Base-by-base conservation (phyloP, 1,284 basidiomycete genomes). In the Schizopora paradoxa region DNA sequence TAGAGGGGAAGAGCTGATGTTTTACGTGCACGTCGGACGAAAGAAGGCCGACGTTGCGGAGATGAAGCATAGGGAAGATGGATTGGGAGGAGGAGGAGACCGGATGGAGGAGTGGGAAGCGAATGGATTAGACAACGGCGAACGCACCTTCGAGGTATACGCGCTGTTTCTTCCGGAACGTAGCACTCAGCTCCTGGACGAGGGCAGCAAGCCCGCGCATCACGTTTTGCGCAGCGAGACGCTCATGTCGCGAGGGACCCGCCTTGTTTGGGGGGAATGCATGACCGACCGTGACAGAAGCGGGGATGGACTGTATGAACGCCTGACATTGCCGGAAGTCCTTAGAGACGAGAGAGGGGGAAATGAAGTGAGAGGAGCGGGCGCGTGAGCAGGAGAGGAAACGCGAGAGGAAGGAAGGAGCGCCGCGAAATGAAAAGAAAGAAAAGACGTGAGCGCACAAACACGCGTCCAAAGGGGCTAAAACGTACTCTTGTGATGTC, bases 121-220 rank as follows among this genome's bases (percentile, higher is more conserved):
- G 16, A 52, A 29, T 47, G 33, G 51, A 51, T 38, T 19, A 54
- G 48, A 48, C 45, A 44, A 47, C 21, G 18, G 38, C 13, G 14
- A 21, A 79, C 94, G 69, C 60, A 95, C 94, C 91, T 66, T 95
- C 88, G 82, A 99, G 87, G 66, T 99, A 99, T 25, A 94, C 85
- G 46, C 90, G 81, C 67, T 99, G 96, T 70, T 96, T 97, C 73
- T 95, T 97, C 50, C 96, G 77, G 62, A 99, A 99, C n/a, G 83
- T 72, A 16, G 85, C 87, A 57, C 90, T 94, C 40, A 94, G 72
- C 56, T 93, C 90, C 69, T 99, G 96, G 7, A 98, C 82, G 61
- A 92, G 89, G 19, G 90, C 91, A 16, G 96, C 96, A 29, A 99
- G 77, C 8, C 86, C 94, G 25, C 93, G 83, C 65, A 99, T 95